Evolutionary conservation across 1,139 yeast genomes (phyloP), one percentile per base, ranked within the genome.

Genomic region (Debaryomyces singareniensis): DNA sequence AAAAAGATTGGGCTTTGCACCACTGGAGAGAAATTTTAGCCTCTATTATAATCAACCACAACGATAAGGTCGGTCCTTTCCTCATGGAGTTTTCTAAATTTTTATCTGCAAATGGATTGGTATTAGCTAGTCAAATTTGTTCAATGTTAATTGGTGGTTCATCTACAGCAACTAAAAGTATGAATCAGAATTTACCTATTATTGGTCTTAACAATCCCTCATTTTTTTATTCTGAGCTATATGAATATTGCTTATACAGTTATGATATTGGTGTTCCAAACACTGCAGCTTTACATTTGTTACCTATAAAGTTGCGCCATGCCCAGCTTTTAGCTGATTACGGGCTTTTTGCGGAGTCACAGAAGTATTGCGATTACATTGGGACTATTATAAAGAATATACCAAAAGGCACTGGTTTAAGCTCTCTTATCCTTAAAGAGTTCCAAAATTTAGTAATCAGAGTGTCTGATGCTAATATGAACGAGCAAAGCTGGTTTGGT

Each of bases 241-340:
- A 82, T 49, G 96, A 85, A 47, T 79, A 67, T 43, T 50, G 70
- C 11, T 47, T 72, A 27, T 51, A 55, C 22, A 47, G 57, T 12
- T 43, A 51, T 4, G 38, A 53, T 2, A 23, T 29, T 9, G 45
- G 41, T 34, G 25, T 37, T 5, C 49, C 55, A 4, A 40, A 57
- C 10, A 43, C 45, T 29, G 72, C 71, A 1, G 63, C 68, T 35
- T 70, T 79, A 1, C 84, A 79, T 42, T 51, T 79, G 41, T 53
- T 74, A 13, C 61, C 72, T 1, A 55, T 71, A 43, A 80, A 78
- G 44, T 59, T 81, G 24, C 66, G 64, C 26, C 84, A 79, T 46
- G 87, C 91, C 1, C 64, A 70, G 22, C 53, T 66, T 13, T 59
- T 84, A 37, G 78, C 82, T 1, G 95, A 84, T 40, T 58, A 65